Base-by-base conservation (phyloP, 306 rosid genomes). In the Citrullus mucosospermus region DNA sequence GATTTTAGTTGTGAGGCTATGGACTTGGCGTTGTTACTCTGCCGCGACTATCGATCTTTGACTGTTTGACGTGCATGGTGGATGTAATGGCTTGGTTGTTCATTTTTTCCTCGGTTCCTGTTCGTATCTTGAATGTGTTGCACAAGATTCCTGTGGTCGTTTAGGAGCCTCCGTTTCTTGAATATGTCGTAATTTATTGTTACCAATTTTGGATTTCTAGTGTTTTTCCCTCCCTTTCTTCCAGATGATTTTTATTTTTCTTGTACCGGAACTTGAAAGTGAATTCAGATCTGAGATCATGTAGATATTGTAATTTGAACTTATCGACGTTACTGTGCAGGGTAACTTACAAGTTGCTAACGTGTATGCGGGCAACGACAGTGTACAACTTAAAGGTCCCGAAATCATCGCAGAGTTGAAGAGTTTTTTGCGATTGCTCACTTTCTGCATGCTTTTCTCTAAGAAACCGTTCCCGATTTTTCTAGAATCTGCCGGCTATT, bases 401-500 rank as follows among this genome's bases (percentile, higher is more conserved):
- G 93, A 81, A n/a, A 89, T 95, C 53, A 70, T 92, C 63, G 91
- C 55, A 79, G 97, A 95, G 76, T 82, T 95, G 65, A 84, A 91
- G 78, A 82, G 82, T 59, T 80, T 88, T 62, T 85, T 92, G 88
- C 89, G 90, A 83, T 81, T 95, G 84, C 84, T 95, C 85, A 92
- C 93, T 61, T 85, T 91, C 50, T 91, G 97, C 70, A 86, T 87
- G 79, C 83, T 89, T 59, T 92, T 92, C 89, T 95, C 99, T 0
- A 95, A 95, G 91, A 95, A 92, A 82, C 92, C 96, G 17, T 95
- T 92, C 82, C 96, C 89, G 32, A 94, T 95, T 81, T 92, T 95
- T 87, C 87, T 95, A 83, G 97, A 91, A 73, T 88, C 96, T 75
- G 92, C 97, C 51, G 96, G 97, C 75, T 95, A 86, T 79, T 48